phyloP scores from a whole-genome alignment of 441 rosid genomes.

The Populus hybrid region DNA sequence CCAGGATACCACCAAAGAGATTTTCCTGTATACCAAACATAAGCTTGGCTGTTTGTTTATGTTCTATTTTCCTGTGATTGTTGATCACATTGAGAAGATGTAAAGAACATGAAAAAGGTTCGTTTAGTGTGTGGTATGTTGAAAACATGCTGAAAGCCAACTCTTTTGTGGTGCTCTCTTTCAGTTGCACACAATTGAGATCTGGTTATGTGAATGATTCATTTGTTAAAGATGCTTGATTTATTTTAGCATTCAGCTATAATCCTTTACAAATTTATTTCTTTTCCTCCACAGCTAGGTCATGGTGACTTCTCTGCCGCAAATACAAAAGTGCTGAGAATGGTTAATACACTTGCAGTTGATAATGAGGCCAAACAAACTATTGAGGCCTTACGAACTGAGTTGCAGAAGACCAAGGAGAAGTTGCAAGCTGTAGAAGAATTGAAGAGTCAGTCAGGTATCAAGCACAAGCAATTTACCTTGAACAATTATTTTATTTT shows the following conservation, averaged over 20 bases:
- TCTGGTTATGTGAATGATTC: neutral
- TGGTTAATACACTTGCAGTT: slow-evolving; percentile 92
- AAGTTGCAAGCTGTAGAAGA: slow-evolving; percentile 92
- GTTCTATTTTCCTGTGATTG: neutral
- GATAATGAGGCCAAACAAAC: slow-evolving; percentile 96
- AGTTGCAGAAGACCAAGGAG: slow-evolving; percentile 90
- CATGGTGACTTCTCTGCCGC: slow-evolving; percentile 93
- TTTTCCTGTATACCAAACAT: neutral
- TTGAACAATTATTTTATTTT: slow-evolving; percentile 7
- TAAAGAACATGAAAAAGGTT: neutral
- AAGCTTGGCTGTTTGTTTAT: neutral
- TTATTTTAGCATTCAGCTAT: neutral
- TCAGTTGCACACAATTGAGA: neutral
- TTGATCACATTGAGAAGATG: neutral
- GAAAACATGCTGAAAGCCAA: neutral
- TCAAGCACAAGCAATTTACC: slow-evolving; percentile 7
- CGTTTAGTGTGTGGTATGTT: neutral
- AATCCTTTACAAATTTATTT: slow-evolving; percentile 8
- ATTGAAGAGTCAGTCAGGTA: slow-evolving; percentile 86
- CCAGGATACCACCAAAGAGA: neutral
- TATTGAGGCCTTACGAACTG: slow-evolving; percentile 82
- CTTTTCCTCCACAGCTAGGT: slow-evolving; percentile 61
- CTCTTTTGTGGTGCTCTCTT: neutral
- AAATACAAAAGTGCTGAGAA: slow-evolving; percentile 81
- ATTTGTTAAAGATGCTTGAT: slow-evolving; percentile 9